phyloP scores from a whole-genome alignment of 202 grass and related monocot species.

The Hordeum pubiflorum region DNA sequence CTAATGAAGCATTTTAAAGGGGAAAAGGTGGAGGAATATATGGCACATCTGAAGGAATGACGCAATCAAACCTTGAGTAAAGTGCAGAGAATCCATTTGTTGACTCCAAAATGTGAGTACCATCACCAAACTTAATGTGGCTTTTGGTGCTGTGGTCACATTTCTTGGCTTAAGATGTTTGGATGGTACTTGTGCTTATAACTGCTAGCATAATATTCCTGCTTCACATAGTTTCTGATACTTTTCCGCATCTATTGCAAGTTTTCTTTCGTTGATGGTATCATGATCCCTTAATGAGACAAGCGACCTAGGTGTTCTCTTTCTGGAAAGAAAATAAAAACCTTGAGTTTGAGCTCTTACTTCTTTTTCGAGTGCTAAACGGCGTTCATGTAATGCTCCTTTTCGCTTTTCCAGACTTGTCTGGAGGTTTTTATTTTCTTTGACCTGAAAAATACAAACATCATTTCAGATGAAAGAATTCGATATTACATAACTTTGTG shows the following conservation, averaged over 20 bases:
- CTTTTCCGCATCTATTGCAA: not conserved
- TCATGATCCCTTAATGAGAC: not conserved
- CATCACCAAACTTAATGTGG: not conserved
- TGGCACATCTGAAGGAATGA: not conserved
- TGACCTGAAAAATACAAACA: constrained; percentile 47
- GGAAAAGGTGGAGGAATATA: not conserved
- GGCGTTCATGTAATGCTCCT: constrained; percentile 57
- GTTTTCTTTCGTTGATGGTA: constrained; percentile 4
- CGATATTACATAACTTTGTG: constrained; percentile 11
- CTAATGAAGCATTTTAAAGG: not conserved
- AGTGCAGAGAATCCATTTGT: constrained; percentile 8
- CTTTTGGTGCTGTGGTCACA: not conserved
- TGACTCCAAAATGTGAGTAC: constrained; percentile 14
- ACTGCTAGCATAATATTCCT: not conserved
- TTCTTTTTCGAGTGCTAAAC: constrained; percentile 83
- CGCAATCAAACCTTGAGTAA: not conserved
- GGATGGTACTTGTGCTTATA: not conserved
- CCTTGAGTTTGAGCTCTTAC: constrained; percentile 45
- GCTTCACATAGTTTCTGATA: constrained; percentile 5
- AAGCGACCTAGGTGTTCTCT: not conserved
- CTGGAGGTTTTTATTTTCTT: constrained; percentile 71
- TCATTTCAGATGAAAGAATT: constrained; percentile 15
- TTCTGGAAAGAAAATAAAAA: constrained; percentile 21
- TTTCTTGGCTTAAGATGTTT: constrained; percentile 26
- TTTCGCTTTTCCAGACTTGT: constrained; percentile 62